A percentile compares a stretch with the other conserved stretches of the same genome.
Conservation (phyloP, 208 protist genomes). For the Balamuthia mandrillaris region DNA sequence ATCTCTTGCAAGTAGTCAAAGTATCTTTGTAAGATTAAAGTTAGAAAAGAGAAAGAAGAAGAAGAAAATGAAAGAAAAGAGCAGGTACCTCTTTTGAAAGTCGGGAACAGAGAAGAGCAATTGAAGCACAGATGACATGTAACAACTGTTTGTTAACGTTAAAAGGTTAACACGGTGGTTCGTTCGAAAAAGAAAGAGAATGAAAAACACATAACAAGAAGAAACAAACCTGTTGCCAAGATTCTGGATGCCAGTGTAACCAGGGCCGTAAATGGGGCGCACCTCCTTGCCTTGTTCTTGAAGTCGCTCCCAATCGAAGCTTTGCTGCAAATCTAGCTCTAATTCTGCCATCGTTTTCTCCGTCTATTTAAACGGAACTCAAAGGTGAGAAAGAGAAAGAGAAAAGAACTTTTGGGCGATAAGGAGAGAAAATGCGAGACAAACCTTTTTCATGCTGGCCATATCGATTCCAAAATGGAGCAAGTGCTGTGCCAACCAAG, state of each 20-base stretch:
- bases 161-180: not conserved
- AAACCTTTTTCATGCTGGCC: slow-evolving; percentile 80
- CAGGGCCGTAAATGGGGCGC: slow-evolving; percentile 85
- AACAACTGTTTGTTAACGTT: slow-evolving; percentile 86
- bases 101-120: slow-evolving; percentile 78
- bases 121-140: slow-evolving; percentile 92
- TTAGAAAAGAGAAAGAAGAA: not conserved
- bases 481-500: slow-evolving; percentile 87
- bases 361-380: slow-evolving; percentile 47
- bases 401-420: not conserved
- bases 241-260: slow-evolving; percentile 87
- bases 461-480: slow-evolving; percentile 92
- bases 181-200: not conserved
- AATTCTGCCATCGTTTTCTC: slow-evolving; percentile 94
- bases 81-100: slow-evolving; percentile 64
- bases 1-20: slow-evolving; percentile 33
- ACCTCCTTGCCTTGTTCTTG: slow-evolving; percentile 75
- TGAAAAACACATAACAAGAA: not conserved
- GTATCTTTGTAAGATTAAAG: slow-evolving; percentile 35
- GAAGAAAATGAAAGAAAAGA: slow-evolving; percentile 30
- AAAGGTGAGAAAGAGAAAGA: not conserved
- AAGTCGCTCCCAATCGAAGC: slow-evolving; percentile 68
- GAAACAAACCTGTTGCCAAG: slow-evolving; percentile 86
- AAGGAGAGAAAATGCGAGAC: too few species aligned
- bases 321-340: slow-evolving; percentile 91